Percentiles rank a stretch among this genome's conserved stretches.
Conservation (phyloP, 2,329 filamentous ascomycete species). For the Fusarium scirpi region DNA sequence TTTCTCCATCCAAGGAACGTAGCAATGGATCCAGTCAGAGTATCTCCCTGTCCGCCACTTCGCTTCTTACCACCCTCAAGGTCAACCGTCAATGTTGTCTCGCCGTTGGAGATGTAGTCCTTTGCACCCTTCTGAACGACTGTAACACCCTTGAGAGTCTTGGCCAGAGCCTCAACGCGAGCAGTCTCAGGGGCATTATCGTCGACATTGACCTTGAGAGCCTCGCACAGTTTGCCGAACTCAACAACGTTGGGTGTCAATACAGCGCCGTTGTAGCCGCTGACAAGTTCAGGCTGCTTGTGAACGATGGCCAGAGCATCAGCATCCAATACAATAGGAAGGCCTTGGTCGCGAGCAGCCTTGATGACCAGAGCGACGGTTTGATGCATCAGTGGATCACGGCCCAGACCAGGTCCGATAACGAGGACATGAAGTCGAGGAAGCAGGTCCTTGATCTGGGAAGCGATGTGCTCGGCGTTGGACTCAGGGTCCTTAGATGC, state of each 20-base stretch:
- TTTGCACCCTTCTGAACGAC: conserved; percentile 88
- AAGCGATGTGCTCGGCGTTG: conserved; percentile 71
- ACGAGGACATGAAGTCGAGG: conserved; percentile 91
- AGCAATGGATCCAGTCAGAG: conserved; percentile 87
- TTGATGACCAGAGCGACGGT: conserved; percentile 83
- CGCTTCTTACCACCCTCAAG: conserved; percentile 86
- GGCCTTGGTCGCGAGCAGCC: conserved; percentile 76
- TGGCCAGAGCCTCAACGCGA: conserved; percentile 74
- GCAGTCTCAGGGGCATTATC: conserved; percentile 54
- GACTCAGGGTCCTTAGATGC: conserved; percentile 55
- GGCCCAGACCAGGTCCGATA: conserved; percentile 89
- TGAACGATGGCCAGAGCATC: conserved; percentile 87
- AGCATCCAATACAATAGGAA: conserved; percentile 91
- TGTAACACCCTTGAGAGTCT: conserved; percentile 85
- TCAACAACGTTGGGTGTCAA: conserved; percentile 96
- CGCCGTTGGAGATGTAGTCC: conserved; percentile 87
- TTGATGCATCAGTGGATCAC: conserved; percentile 89
- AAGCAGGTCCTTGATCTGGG: conserved; percentile 81
- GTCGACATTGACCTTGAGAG: conserved; percentile 73
- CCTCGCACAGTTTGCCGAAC: conserved; percentile 84
- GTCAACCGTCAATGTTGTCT: conserved; percentile 80
- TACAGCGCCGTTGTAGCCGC: conserved; percentile 85
- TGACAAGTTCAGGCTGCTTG: conserved; percentile 78
- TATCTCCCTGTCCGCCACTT: conserved; percentile 95
- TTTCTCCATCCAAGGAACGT: conserved; percentile 90